Evolutionary conservation across 1,284 basidiomycete species (phyloP), one percentile per base, ranked within the genome.

Genomic region (Apiotrichum siamense): DNA sequence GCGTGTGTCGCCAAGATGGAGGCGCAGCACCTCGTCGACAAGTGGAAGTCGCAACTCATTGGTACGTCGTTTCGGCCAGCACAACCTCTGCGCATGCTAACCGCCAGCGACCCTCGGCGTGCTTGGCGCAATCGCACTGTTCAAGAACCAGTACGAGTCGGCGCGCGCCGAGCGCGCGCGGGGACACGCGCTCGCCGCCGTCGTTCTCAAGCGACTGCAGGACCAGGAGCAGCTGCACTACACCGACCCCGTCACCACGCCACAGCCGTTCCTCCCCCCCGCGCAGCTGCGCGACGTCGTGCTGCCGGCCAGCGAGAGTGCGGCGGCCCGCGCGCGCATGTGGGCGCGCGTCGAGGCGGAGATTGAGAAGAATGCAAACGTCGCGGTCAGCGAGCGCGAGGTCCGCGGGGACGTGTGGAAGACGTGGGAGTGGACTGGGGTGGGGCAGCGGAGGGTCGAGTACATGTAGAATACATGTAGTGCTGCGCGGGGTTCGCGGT

Each of bases 311-410:
- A 85, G 89, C 53, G 86, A 88, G 65, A 85, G 85, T 23, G 79
- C 87, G 15, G 68, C 79, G 7, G 76, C 76, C 26, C 81, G 92
- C 42, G 80, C 82, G 52, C 77, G 82, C 31, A 65, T 97, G 29
- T 99, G 96, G 96, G 78, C 81, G 42, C 81, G 81, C 52, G 96
- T 99, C 37, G 86, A 88, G 67, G 82, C 80, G 43, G 77, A 92
- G 40, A 89, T 98, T 2, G 94, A 98, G 75, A 83, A 83, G 49
- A 98, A 99, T 74, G 83, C 90, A 18, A 99, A 99, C 73, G 88
- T 98, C 18, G 82, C 89, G 50, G 84, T 85, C 24, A 86, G 88
- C 67, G 79, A 94, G 56, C 86, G 88, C 69, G 92, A 97, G 74
- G 81, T 88, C 41, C 79, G 80, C 55, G 92, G 90, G 44, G 94